Base-by-base conservation (phyloP, 495 filamentous ascomycete species). In the Penicillium samsonianum region DNA sequence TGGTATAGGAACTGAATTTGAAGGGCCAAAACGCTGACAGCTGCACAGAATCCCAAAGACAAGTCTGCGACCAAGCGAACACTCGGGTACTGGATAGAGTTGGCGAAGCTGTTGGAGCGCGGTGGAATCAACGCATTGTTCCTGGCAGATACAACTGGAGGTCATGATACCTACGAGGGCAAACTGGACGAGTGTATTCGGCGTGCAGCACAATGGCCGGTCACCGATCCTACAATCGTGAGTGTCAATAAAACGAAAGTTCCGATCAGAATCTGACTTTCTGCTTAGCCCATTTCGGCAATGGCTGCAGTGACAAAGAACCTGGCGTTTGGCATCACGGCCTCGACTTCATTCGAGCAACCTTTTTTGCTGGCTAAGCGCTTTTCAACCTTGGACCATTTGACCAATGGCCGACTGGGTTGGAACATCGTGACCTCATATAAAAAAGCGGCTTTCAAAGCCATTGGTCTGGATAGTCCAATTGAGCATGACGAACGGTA, bases 371-470 rank as follows among this genome's bases (percentile, higher is more conserved):
- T 86, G 1, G 84, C 84, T 4, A 80, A 81, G 57, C 74, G 81
- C 16, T 84, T 84, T 48, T 86, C 84, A 0, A 86, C 83, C 1
- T 61, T 88, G n/a, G 84, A 87, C 52, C 84, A 88, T 61, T 70
- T 85, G 19, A 86, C 82, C 0, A 71, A 79, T 1, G 84, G 83
- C 0, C 74, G 84, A 4, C 68, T 87, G 38, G 84, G 79, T 0
- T 87, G 84, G 85, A 88, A 87, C 54, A 85, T 88, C 37, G 83
- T 87, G 14, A 86, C 84, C 5, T 80, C 75, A 0, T 87, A 79
- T 67, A 82, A 81, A 64, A 83, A 86, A 53, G 70, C 79, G 0
- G 82, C 84, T 6, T 81, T 81, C 59, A 82, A 83, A 58, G 80
- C 80, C 5, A 81, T 85, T 49, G 84, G 83, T 0, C 62, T 83